Base-by-base conservation (phyloP, 768 basidiomycete genomes). In the Cystobasidium ongulense region DNA sequence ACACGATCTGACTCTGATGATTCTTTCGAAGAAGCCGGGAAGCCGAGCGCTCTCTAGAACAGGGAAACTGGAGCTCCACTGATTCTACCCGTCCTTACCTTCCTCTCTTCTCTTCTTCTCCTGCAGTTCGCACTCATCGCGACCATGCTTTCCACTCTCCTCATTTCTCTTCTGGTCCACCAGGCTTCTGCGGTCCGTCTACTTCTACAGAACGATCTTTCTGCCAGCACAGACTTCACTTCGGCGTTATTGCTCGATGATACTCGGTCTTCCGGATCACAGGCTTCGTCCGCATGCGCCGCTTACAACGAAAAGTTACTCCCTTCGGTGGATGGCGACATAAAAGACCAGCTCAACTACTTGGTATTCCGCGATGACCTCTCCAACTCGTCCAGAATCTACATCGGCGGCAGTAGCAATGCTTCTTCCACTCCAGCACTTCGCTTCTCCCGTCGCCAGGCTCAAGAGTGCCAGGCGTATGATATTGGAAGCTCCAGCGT, bases 131-230 rank as follows among this genome's bases (percentile, higher is more conserved):
- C n/a, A n/a, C n/a, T n/a, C n/a, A 27, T 41, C 17, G 36, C 41
- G 31, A 50, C 41, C 3, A 23, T 25, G 36, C 3, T 46, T 29
- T 46, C 50, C 7, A 2, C 53, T 54, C 43, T 68, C 13, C 63
- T 64, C 38, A 15, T 53, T 10, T 35, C 39, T 13, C 29, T 68
- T 43, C 39, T 27, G 4, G 66, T 53, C 23, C 46, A 46, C 18
- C 68, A 53, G 23, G 68, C 74, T 39, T 33, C 25, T 23, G 46
- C 38, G 33, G 43, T 67, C 8, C 70, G 70, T 25, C 39, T 74
- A 35, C 74, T 74, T 17, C 62, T 33, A 13, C 74, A 74, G 63
- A 74, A 74, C 29, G 74, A 74, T 50, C 66, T 74, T 25, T 54
- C 74, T 11, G 18, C 31, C 1, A 67, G 67, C 38, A 29, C 68